Evolutionary conservation across 352 stramenopile species (phyloP).

Genomic region (Phytophthora melonis): DNA sequence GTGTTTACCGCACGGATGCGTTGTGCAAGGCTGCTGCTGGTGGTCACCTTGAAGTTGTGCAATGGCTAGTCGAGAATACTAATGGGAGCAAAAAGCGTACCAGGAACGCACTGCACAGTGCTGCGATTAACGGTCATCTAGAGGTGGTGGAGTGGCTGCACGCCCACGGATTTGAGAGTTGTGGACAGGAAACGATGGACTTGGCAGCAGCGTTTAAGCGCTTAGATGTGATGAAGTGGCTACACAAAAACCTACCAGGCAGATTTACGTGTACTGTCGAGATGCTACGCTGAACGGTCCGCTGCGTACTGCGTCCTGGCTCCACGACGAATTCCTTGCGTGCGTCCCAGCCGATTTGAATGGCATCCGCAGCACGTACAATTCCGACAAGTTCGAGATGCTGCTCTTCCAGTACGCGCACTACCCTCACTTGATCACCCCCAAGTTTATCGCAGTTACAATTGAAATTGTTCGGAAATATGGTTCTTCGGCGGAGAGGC

Average conservation of each 20-base stretch:
- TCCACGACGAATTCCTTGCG: not conserved
- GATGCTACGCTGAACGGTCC: not conserved
- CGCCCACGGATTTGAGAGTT: not conserved
- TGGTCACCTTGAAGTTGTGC: not conserved
- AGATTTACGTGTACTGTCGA: not conserved
- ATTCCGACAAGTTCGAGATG: not conserved
- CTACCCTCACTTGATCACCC: not conserved
- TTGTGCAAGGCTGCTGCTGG: not conserved
- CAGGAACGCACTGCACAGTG: not conserved
- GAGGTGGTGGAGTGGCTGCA: not conserved
- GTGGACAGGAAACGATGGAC: not conserved
- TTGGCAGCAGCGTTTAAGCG: not conserved
- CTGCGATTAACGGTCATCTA: not conserved
- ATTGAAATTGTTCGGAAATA: not conserved
- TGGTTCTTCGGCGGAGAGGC: not conserved
- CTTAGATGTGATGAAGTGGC: not conserved
- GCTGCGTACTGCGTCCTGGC: not conserved
- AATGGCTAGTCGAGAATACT: not conserved
- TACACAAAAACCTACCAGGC: not conserved
- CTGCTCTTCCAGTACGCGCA: not conserved
- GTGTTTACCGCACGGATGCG: not conserved
- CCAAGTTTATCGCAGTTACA: not conserved
- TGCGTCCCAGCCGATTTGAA: not conserved
- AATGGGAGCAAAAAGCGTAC: not conserved
- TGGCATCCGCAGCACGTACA: not conserved